phyloP scores from a whole-genome alignment of 129 eudicot species.

The Helianthus tuberosus region DNA sequence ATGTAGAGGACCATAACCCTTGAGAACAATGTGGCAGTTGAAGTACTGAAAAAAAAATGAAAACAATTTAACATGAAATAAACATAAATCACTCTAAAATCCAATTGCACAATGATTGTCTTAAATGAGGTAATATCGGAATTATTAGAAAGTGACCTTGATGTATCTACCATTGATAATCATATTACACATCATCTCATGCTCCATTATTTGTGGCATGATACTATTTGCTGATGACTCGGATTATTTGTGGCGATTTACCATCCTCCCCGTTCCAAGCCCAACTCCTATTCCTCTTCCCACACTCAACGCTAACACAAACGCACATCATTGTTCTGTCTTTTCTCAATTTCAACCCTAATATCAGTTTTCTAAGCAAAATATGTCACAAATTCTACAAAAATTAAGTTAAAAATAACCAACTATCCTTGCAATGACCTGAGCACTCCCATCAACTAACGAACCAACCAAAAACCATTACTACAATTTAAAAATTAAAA shows the following conservation, averaged over 20 bases:
- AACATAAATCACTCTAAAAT: not conserved
- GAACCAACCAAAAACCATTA: too few species aligned
- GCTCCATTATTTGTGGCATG: conserved; percentile 64
- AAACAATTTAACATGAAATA: too few species aligned
- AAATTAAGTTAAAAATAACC: too few species aligned
- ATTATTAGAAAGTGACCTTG: conserved; percentile 81
- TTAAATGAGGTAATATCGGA: conserved; percentile 80
- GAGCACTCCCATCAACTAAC: too few species aligned
- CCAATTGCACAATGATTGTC: conserved; percentile 4
- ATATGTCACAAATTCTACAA: not conserved
- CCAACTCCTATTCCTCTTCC: conserved; percentile 88
- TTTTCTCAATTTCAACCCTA: conserved; percentile 28
- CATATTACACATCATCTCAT: conserved; percentile 55
- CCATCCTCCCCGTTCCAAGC: conserved; percentile 78
- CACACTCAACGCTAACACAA: conserved; percentile 80
- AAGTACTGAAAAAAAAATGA: too few species aligned
- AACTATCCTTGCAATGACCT: too few species aligned
- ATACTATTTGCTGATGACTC: conserved; percentile 27
- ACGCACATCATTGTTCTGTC: conserved; percentile 48
- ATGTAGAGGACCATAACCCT: too few species aligned
- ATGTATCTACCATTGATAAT: conserved; percentile 62
- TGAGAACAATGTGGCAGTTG: too few species aligned
- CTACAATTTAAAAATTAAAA: too few species aligned
- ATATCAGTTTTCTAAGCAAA: conserved; percentile 6
- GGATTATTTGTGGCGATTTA: conserved; percentile 39